Evolutionary conservation across 768 basidiomycete species (phyloP), one percentile per base, ranked within the genome.

Genomic region (Suillus hirtellus): DNA sequence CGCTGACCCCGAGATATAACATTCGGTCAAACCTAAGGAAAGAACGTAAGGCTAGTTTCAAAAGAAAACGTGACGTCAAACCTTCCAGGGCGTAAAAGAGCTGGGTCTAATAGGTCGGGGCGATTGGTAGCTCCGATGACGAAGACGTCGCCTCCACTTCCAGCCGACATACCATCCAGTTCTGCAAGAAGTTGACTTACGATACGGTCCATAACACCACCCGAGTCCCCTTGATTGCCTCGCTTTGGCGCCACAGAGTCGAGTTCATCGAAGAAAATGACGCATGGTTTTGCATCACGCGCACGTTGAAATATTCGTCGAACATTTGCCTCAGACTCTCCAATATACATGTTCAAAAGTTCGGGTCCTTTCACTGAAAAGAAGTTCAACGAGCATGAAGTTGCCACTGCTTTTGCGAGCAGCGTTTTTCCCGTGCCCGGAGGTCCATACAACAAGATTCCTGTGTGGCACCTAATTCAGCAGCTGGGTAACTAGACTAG

Each of bases 321-420:
- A 46, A 99, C 96, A 75, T 99, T 99, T 65, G 98, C 97, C 75
- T 98, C 96, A 12, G 94, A 96, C 76, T 97, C 96, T 63, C 96
- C 96, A 69, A 98, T 96, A 76, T 96, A 98, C 96, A 98, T 98
- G 77, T 96, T 96, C 59, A 97, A 84, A 43, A 98, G 78, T 71
- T 98, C 96, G 3, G 96, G 96, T 0, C 96, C 96, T 74, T 98
- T 97, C 69, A 97, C 87, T n/a, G 94, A 96, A 78, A 98, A 90
- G 76, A 98, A 97, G 74, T 97, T 97, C 67, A 97, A 83, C 31
- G 94, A 90, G 73, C 92, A 97, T 2, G 94, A 93, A 1, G 95
- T 97, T 27, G 96, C 96, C 46, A 98, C 95, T 12, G 96, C 96
- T 76, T 98, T 98, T 10, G 96, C 96, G 53, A 98, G 85, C 8